Conservation (phyloP, 2,329 filamentous ascomycete genomes). For the Monilinia fructicola region DNA sequence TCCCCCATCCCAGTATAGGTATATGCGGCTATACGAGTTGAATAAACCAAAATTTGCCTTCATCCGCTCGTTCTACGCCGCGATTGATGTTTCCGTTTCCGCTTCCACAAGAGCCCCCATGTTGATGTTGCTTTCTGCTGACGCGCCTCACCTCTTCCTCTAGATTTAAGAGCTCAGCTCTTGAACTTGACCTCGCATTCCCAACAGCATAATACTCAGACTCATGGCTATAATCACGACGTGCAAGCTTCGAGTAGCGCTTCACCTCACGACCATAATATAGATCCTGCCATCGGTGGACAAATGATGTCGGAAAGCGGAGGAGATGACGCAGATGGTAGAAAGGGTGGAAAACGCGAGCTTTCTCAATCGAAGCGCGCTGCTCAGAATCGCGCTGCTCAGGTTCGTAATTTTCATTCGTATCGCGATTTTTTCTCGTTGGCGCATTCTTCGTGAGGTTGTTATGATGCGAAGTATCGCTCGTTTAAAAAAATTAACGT, state of each 20-base stretch:
- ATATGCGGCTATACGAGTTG: conserved; percentile 24
- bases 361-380: conserved; percentile 69
- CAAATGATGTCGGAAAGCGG: conserved; percentile 38
- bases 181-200: conserved; percentile 35
- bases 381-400: conserved; percentile 70
- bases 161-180: conserved; percentile 42
- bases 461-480: conserved; percentile 24
- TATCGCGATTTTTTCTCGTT: conserved; percentile 17
- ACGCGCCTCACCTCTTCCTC: conserved; percentile 37
- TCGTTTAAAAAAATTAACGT: conserved; percentile 30
- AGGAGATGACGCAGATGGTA: conserved; percentile 49
- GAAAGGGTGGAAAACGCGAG: conserved; percentile 80
- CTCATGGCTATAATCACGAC: conserved; percentile 39
- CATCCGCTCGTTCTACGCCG: conserved; percentile 4
- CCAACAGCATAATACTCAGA: conserved; percentile 27
- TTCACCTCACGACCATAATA: conserved; percentile 41
- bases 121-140: conserved; percentile 32
- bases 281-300: conserved; percentile 41
- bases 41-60: conserved; percentile 15
- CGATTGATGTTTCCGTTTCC: not conserved
- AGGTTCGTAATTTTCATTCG: conserved; percentile 61
- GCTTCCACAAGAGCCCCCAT: conserved; percentile 17
- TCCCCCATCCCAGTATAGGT: conserved; percentile 18
- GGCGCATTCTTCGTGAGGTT: conserved; percentile 14
- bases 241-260: conserved; percentile 38